Evolutionary conservation across 75 land plant species (phyloP).

Genomic region (Ceratopteris richardii): DNA sequence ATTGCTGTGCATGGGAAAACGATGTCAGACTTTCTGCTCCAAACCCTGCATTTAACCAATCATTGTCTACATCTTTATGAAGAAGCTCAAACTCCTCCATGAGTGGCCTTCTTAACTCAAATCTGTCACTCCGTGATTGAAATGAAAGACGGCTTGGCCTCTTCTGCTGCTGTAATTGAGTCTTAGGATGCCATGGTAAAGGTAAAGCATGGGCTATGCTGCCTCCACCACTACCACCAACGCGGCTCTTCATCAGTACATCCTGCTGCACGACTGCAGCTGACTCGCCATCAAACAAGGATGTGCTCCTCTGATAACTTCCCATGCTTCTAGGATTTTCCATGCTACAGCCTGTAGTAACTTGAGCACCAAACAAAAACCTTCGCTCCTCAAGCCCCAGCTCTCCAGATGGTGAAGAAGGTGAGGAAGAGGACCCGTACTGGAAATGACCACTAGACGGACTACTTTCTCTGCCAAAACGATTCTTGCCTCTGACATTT

Average conservation of each 20-base stretch:
- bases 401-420: neutral
- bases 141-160: neutral
- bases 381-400: neutral
- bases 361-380: neutral
- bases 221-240: neutral
- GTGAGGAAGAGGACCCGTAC: neutral
- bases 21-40: neutral
- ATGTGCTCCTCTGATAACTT: neutral
- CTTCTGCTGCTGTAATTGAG: neutral
- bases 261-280: neutral
- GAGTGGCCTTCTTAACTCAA: conserved; percentile 3
- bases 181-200: neutral
- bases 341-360: neutral
- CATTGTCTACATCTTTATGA: neutral
- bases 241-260: neutral
- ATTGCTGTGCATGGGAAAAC: neutral
- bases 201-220: neutral
- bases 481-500: neutral
- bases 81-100: neutral
- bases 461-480: neutral
- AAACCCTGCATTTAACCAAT: neutral
- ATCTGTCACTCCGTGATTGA: conserved; percentile 2
- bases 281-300: neutral
- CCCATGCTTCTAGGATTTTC: neutral
- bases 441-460: neutral